Base-by-base conservation (phyloP, 2,329 filamentous ascomycete genomes). In the Pseudogymnoascus verrucosus region DNA sequence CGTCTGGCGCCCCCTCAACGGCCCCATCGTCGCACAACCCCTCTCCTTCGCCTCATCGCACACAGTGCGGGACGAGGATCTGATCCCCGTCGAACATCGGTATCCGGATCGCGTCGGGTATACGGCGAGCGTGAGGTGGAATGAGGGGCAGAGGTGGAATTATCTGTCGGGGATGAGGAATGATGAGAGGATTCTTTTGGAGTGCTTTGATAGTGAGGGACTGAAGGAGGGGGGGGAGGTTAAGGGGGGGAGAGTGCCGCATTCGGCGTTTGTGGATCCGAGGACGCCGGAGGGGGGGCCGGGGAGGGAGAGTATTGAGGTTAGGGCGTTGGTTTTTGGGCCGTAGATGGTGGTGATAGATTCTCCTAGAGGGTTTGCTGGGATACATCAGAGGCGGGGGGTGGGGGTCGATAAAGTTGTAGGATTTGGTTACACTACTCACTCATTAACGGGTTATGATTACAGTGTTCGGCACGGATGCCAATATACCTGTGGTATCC, bases 301-400 rank as follows among this genome's bases (percentile, higher is more conserved):
- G 67, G 84, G 83, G 0, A 82, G 92, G 68, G 90, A 96, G 79
- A 96, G 91, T 73, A 96, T 97, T 73, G 93, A 97, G 76, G 89
- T 96, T 14, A 82, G 93, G 69, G 87, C 90, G 37, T 79, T 96
- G 74, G 89, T 96, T 0, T 96, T 96, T 80, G 89, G 89, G 23
- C 44, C 44, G n/a, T 51, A 51, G 44, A 51, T 28, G 23, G 44
- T 28, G 44, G n/a, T n/a, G n/a, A 16, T 28, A 16, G 44, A 28
- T 51, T 28, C 14, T n/a, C 8, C 10, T 47, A 47, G 42, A 26
- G 11, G 40, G n/a, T n/a, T n/a, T n/a, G n/a, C 14, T 39, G 36
- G 2, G 39, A 42, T 47, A 11, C 26, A 31, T 14, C n/a, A 12
- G 34, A 28, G 23, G n/a, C 11, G 14, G 12, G 26, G n/a, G 31